Evolutionary conservation across 2,329 filamentous ascomycete genomes (phyloP), one percentile per base, ranked within the genome.

Genomic region (Trichoderma atroviride): DNA sequence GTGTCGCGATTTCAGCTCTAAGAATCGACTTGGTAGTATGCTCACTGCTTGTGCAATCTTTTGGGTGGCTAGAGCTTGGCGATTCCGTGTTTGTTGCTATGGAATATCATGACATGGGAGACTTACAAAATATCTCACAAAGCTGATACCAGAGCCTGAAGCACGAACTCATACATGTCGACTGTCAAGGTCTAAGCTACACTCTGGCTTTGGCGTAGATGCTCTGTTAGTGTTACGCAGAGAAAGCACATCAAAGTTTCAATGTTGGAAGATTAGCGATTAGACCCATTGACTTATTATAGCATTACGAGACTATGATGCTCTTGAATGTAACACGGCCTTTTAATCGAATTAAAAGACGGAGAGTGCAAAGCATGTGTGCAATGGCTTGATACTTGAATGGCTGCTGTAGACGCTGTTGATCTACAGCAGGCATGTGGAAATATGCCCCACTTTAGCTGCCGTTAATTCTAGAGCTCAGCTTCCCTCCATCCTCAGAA

Each of bases 401-500:
- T 6, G 16, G 40, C 19, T 43, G 40, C 40, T 43, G 40, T 19
- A n/a, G 16, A 9, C 37, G 14, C 37, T 43, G 19, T 19, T 43
- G 40, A 19, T 43, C 40, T n/a, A 40, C 16, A 40, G 37, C 16
- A 40, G 16, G 14, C 40, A 43, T 40, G 40, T 50, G 22, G 19
- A 56, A 52, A 43, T 27, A 13, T 4, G 61, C 50, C 61, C 61
- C 61, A 64, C 61, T 43, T 64, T 29, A 29, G 19, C 19, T 24
- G 16, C 61, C 35, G 61, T 64, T 40, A 64, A 58, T 57, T 66
- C 53, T 22, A 1, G 14, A 47, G 63, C 52, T 66, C 24, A 57
- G 37, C 53, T 66, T 43, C 53, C 37, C 62, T n/a, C 24, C 40
- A 50, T 57, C 35, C 50, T 13, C 55, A 11, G 3, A 24, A 11